A percentile compares a stretch with the other conserved stretches of the same genome.
Conservation (phyloP, 768 basidiomycete species). For the Trichaptum fuscoviolaceum region DNA sequence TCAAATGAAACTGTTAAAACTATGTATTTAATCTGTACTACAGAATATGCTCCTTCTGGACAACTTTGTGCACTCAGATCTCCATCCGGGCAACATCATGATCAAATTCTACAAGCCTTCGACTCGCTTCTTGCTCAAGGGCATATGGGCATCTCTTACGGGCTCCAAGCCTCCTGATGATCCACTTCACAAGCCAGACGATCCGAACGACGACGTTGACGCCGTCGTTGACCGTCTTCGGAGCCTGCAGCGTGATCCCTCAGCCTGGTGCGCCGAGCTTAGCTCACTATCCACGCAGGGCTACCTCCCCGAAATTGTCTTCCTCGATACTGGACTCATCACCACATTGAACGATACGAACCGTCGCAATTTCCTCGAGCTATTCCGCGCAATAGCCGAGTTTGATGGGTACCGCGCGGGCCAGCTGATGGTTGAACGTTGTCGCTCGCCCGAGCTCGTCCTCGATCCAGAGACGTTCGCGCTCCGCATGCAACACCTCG, state of each 20-base stretch:
- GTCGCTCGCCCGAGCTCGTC: constrained; percentile 83
- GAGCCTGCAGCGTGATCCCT: constrained; percentile 48
- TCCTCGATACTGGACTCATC: constrained; percentile 94
- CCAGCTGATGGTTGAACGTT: constrained; percentile 93
- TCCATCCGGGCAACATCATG: constrained; percentile 95
- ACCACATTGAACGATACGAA: constrained; percentile 82
- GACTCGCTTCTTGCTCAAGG: constrained; percentile 56
- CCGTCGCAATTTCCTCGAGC: constrained; percentile 89
- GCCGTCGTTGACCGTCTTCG: constrained; percentile 68
- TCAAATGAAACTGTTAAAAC: constrained; percentile 1
- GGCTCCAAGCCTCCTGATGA: constrained; percentile 28
- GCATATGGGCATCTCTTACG: constrained; percentile 53
- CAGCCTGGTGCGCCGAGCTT: constrained; percentile 69
- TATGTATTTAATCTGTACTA: constrained; percentile 9
- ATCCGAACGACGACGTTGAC: constrained; percentile 36
- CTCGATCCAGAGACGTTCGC: constrained; percentile 94
- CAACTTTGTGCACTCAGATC: constrained; percentile 93
- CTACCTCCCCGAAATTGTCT: constrained; percentile 90
- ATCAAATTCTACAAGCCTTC: constrained; percentile 89
- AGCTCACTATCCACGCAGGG: constrained; percentile 56
- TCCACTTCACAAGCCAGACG: constrained; percentile 27
- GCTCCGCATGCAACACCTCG: constrained; percentile 94
- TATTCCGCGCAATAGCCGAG: constrained; percentile 92
- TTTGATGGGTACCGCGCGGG: constrained; percentile 97
- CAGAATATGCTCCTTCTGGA: constrained; percentile 98